These are phyloP conservation scores for Akanthomyces uredinophilus DNA, from an alignment of 2,329 filamentous ascomycete species.

Conservation along the genomic window DNA sequence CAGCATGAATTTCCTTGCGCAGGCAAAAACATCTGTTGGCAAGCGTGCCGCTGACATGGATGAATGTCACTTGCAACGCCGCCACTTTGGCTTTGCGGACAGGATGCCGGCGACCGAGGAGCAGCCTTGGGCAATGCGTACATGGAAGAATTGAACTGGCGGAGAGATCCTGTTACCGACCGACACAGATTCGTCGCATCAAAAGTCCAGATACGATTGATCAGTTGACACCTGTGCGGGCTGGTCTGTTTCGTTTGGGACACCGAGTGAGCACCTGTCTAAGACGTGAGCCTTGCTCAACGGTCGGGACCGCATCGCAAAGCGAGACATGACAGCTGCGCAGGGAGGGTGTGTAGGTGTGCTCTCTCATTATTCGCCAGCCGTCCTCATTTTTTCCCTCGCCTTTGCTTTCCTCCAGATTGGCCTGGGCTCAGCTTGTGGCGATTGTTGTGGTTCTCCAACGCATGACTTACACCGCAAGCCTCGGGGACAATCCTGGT, in stretches of 20 bases:
- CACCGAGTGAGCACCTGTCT: constrained; percentile 6
- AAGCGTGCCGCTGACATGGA: background rate
- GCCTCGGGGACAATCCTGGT: background rate
- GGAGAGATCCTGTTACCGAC: background rate
- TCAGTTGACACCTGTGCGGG: background rate
- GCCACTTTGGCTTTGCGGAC: background rate
- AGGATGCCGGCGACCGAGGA: background rate
- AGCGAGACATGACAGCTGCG: background rate
- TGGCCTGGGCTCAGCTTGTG: background rate
- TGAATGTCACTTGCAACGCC: background rate
- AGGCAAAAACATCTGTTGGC: background rate
- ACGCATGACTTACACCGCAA: constrained; percentile 12
- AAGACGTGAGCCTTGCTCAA: background rate
- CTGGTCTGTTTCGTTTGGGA: background rate
- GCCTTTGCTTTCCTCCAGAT: background rate
- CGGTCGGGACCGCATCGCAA: background rate
- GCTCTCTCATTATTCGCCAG: background rate
- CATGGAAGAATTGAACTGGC: background rate
- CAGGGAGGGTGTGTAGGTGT: background rate
- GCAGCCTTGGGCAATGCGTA: background rate
- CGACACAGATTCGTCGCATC: background rate
- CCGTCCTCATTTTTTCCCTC: background rate
- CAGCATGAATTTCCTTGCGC: background rate
- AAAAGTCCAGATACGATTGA: background rate
- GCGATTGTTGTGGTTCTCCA: background rate